phyloP scores from a whole-genome alignment of 2,329 filamentous ascomycete genomes.

The Fusarium mexicanum region DNA sequence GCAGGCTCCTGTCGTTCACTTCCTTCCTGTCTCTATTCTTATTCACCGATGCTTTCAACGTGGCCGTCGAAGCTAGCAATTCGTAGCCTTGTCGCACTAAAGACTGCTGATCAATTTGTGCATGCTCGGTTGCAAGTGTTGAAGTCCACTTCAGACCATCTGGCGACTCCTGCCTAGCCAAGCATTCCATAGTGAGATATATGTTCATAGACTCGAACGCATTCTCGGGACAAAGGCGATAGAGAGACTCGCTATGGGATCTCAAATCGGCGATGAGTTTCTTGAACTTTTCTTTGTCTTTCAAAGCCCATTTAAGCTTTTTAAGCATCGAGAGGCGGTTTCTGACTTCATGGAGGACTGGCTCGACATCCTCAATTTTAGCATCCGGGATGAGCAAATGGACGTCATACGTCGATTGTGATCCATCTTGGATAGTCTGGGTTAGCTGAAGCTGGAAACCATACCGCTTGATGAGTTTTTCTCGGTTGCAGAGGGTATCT shows the following conservation, averaged over 20 bases:
- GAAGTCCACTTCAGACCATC: background rate
- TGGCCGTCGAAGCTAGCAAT: background rate
- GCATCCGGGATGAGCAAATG: background rate
- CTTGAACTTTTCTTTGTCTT: background rate
- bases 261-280: background rate
- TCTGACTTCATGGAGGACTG: background rate
- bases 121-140: background rate
- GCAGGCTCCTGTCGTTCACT: fast-evolving
- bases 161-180: background rate
- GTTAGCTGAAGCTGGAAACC: background rate
- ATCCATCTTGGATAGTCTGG: background rate
- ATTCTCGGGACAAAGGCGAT: background rate
- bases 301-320: background rate
- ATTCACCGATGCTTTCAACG: background rate
- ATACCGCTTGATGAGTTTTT: background rate
- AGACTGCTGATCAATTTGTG: background rate
- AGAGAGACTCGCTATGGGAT: background rate
- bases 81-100: background rate
- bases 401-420: background rate
- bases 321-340: background rate
- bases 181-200: background rate
- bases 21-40: background rate
- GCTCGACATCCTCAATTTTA: background rate
- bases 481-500: background rate
- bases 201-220: background rate